Base-by-base conservation (phyloP, 2,329 filamentous ascomycete genomes). In the Neonectria magnoliae region DNA sequence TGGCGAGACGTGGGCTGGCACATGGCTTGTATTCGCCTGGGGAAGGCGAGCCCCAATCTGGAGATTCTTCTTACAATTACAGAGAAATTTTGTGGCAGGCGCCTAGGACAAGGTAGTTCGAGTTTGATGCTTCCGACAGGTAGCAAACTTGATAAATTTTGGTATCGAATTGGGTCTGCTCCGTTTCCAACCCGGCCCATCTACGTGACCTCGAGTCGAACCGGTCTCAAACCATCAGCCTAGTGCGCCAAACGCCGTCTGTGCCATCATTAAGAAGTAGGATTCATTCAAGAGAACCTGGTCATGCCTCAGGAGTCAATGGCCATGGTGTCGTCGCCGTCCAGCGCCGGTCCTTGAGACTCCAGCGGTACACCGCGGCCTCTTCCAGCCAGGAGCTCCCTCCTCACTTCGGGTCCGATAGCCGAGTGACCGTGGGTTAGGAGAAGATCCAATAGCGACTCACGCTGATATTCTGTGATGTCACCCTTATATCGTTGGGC, bases 401-500 rank as follows among this genome's bases (percentile, higher is more conserved):
- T 89, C 71, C 96, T 85, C 27, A 98, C 93, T 77, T 98, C 96
- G 0, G 96, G 94, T 0, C 93, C 94, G 68, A 99, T 98, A 65
- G 91, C 88, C 66, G 90, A 89, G 81, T 99, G 96, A 0, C 94
- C 94, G 66, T 95, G 89, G 4, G 90, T 90, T 47, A 97, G 83
- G 18, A 99, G 83, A 64, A 99, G 81, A 81, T 99, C 96, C 6
- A 99, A 82, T 55, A 99, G 81, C 1, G 94, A 93, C 81, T 99
- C 95, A 72, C 94, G 86, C 82, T 97, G 94, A 71, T 98, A 94
- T 78, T 98, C 94, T 2, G 94, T 97, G 72, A 98, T 95, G 78
- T 98, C 95, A 71, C 98, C 97, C 75, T 94, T 90, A 81, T 98
- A 99, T 61, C 95, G 87, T 81, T 98, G 92, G 27, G 96, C 94